Percentiles rank a stretch among this genome's conserved stretches.
phyloP scores from a whole-genome alignment of 768 basidiomycete genomes.

The Boletellus ananas region DNA sequence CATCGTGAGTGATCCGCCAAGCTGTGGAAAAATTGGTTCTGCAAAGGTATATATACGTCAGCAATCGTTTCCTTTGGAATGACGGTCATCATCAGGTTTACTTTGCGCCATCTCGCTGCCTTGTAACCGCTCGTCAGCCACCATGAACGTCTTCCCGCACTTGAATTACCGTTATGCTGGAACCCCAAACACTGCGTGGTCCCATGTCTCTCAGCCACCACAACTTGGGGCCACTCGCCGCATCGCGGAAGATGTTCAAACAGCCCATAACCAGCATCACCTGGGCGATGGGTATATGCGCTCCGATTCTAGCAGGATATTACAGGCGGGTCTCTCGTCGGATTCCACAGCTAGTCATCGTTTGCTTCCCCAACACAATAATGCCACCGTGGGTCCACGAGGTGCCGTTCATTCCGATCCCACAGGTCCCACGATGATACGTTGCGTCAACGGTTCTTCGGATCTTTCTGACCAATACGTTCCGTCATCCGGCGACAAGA shows the following conservation, averaged over 20 bases:
- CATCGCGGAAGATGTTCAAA: neutral
- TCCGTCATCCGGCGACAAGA: conserved; percentile 27
- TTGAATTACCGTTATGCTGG: conserved; percentile 17
- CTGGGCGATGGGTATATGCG: neutral
- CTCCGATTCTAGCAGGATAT: neutral
- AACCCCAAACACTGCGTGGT: neutral
- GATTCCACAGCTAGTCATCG: neutral
- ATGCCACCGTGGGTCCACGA: neutral
- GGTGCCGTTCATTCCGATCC: neutral
- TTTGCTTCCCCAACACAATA: neutral
- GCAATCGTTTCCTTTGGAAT: neutral
- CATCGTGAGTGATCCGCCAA: neutral
- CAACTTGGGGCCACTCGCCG: neutral
- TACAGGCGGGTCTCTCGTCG: neutral
- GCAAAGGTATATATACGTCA: conserved; percentile 17
- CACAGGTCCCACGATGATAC: neutral
- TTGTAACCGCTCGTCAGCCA: neutral
- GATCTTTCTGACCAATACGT: conserved; percentile 21
- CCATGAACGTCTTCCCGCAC: conserved; percentile 15
- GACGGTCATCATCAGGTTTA: neutral
- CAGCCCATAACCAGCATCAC: neutral
- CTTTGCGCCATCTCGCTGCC: neutral
- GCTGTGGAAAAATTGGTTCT: neutral
- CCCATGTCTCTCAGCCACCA: conserved; percentile 2
- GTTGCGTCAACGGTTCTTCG: neutral